Evolutionary conservation across 257 asterid species (phyloP).

Genomic region (Plantago ovata): DNA sequence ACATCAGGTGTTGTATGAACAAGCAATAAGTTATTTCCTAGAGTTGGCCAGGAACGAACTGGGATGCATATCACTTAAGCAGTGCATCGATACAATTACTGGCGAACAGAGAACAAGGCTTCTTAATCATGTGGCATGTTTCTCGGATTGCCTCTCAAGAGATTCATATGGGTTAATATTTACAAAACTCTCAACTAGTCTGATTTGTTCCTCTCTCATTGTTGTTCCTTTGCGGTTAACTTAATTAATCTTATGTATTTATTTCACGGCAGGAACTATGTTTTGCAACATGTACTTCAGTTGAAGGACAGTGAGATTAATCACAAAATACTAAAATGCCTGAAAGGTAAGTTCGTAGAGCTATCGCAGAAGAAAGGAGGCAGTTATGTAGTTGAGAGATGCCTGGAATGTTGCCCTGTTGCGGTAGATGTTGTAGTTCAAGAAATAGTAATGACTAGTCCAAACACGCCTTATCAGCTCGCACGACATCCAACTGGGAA

Average conservation of each 20-base stretch:
- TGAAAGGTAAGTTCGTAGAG: slow-evolving; percentile 16
- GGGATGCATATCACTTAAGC: slow-evolving; percentile 42
- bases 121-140: slow-evolving; percentile 23
- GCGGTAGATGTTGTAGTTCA: slow-evolving; percentile 19
- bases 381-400: slow-evolving; percentile 39
- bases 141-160: slow-evolving; percentile 24
- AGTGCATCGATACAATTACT: slow-evolving; percentile 14
- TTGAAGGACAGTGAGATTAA: not conserved
- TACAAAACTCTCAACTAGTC: not conserved
- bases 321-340: not conserved
- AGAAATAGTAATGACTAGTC: slow-evolving; percentile 18
- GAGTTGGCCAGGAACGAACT: slow-evolving; percentile 27
- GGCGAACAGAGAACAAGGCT: slow-evolving; percentile 23
- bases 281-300: slow-evolving; percentile 33
- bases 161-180: slow-evolving; percentile 33
- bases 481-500: slow-evolving; percentile 37
- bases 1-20: slow-evolving; percentile 27
- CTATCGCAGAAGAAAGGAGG: slow-evolving; percentile 33
- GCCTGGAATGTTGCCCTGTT: slow-evolving; percentile 21
- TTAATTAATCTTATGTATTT: not conserved
- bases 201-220: not conserved
- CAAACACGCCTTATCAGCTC: slow-evolving; percentile 18
- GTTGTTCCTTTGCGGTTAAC: not conserved
- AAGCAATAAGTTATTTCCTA: not conserved
- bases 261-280: slow-evolving; percentile 35